Base-by-base conservation (phyloP, 1,284 basidiomycete species). In the Marasmius oreades region DNA sequence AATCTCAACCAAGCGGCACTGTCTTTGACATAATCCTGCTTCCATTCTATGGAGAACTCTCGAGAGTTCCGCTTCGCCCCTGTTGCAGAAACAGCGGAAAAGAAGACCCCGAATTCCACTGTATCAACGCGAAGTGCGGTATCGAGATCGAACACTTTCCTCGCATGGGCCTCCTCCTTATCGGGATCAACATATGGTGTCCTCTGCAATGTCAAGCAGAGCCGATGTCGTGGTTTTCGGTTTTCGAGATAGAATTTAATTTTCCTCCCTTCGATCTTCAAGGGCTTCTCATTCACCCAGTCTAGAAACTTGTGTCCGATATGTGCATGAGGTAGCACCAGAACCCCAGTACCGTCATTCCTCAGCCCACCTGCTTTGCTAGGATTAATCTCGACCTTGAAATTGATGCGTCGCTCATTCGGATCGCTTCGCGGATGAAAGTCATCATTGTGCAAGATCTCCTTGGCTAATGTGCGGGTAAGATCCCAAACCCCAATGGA, bases 41-140 rank as follows among this genome's bases (percentile, higher is more conserved):
- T 73, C 79, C 80, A 89, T 70, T 90, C 88, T 6, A 81, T 72
- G 0, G 86, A 88, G 65, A 86, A 90, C 5, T 76, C 72, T 5
- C 85, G 78, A 20, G 77, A 72, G 12, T 64, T 64, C 26, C 68
- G 70, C 22, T 67, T 71, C 11, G 63, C 66, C 31, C 70, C 68
- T 31, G 66, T 66, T 34, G 57, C 62, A 18, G 63, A 55, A 33
- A 63, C 58, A 8, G 68, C 60, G 33, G 77, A 73, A 59, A 78
- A 81, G 63, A 79, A 77, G 26, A 77, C 60, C 31, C 88, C 87
- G 62, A 89, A 81, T 62, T 90, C 86, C 31, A 89, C 70, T 23
- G 73, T 73, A 55, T 81, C 75, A 7, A 90, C 72, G 20, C 82
- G 77, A 37, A 88, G 69, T 16, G 70, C 69, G 10, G 75, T 69